These are phyloP conservation scores for Aureobasidium sp. DNA, from an alignment of 2,329 filamentous ascomycete species.

Conservation along the genomic window DNA sequence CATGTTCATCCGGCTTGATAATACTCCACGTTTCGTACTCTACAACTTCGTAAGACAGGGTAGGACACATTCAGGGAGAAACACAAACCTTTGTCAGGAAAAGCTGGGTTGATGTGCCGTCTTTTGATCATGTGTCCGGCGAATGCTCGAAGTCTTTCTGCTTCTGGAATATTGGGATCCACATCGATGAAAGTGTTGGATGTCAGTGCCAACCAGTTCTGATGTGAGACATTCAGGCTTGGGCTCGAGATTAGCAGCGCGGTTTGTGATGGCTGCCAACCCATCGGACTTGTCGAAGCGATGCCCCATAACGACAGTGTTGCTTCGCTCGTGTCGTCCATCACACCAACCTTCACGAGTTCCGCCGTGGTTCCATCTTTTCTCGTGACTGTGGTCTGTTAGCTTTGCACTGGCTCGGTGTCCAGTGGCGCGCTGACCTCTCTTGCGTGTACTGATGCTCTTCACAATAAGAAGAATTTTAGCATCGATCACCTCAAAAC, in stretches of 20 bases:
- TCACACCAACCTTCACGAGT: conserved; percentile 43
- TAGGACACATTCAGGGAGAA: background rate
- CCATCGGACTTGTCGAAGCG: conserved; percentile 30
- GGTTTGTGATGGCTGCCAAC: conserved; percentile 41
- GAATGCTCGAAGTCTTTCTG: conserved; percentile 44
- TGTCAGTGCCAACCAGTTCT: conserved; percentile 22
- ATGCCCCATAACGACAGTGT: conserved; percentile 48
- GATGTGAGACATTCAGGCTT: conserved; percentile 28
- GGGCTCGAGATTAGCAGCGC: conserved; percentile 44
- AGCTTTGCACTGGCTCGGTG: background rate
- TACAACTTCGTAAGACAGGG: background rate
- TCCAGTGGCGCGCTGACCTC: conserved; percentile 24
- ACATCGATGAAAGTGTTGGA: conserved; percentile 45
- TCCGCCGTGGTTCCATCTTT: conserved; percentile 38
- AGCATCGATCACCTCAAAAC: conserved; percentile 43
- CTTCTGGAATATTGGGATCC: conserved; percentile 46
- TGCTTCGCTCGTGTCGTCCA: conserved; percentile 49
- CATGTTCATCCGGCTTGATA: conserved; percentile 4
- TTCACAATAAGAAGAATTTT: conserved; percentile 51
- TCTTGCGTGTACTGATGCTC: conserved; percentile 45
- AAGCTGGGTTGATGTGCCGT: conserved; percentile 42
- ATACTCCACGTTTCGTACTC: background rate
- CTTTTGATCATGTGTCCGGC: conserved; percentile 40
- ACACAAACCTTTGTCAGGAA: conserved; percentile 27
- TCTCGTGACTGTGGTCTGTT: conserved; percentile 33